Evolutionary conservation across 2,329 filamentous ascomycete genomes (phyloP).

Genomic region (Xylariaceae sp.): DNA sequence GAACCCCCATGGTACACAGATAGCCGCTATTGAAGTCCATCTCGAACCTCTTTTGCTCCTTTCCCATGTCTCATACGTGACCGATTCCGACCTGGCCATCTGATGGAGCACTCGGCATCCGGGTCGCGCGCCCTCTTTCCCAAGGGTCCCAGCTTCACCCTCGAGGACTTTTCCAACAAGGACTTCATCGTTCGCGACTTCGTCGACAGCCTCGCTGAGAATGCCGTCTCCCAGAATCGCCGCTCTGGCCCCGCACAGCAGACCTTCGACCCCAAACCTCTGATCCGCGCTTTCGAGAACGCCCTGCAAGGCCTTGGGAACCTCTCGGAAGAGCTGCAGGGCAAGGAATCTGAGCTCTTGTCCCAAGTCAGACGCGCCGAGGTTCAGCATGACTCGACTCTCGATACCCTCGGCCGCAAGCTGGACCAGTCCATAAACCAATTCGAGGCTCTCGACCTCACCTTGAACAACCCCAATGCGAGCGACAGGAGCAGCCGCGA

Average conservation of each 20-base stretch:
- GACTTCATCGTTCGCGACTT: constrained; percentile 99
- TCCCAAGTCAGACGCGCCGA: constrained; percentile 89
- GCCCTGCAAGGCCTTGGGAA: constrained; percentile 64
- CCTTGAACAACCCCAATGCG: constrained; percentile 61
- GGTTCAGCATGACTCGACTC: constrained; percentile 84
- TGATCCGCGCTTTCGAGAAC: constrained; percentile 91
- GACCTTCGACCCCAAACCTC: constrained; percentile 88
- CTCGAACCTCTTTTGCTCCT: background rate
- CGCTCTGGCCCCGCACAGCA: constrained; percentile 65
- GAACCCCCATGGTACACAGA: background rate
- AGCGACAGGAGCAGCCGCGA: constrained; percentile 44
- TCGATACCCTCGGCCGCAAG: constrained; percentile 81
- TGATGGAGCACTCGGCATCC: constrained; percentile 40
- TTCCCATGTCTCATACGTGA: constrained; percentile 20
- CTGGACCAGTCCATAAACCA: constrained; percentile 88
- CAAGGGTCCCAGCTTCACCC: constrained; percentile 74
- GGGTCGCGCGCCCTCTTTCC: constrained; percentile 68
- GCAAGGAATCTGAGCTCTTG: constrained; percentile 84
- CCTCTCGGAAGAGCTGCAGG: constrained; percentile 79
- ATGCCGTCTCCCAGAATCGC: constrained; percentile 71
- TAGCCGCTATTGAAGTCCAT: background rate
- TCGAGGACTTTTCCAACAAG: constrained; percentile 82
- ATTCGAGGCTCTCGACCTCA: constrained; percentile 85
- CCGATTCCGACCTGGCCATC: constrained; percentile 21
- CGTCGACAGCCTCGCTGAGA: constrained; percentile 86